Evolutionary conservation across 495 filamentous ascomycete genomes (phyloP), one percentile per base, ranked within the genome.

Genomic region (Aspergillus ellipticus): DNA sequence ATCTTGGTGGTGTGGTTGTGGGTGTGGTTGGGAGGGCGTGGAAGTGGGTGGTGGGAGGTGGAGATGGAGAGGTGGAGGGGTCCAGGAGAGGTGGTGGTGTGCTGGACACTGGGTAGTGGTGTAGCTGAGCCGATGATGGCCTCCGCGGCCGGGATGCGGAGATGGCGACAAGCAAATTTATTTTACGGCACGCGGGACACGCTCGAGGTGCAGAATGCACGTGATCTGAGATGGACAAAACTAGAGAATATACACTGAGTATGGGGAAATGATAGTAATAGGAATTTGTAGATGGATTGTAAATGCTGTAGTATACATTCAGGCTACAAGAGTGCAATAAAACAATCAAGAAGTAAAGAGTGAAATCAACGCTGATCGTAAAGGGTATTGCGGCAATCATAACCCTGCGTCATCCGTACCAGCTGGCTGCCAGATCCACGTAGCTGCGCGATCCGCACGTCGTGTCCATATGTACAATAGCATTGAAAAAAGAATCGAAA

Each of bases 321-420:
- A n/a, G n/a, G n/a, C n/a, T n/a, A n/a, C n/a, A n/a, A n/a, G n/a
- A n/a, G n/a, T 26, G n/a, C 55, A 50, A 42, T n/a, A 52, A 47
- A 35, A 15, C 35, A 37, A 37, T 13, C 28, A 46, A 19, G 37
- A 53, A 53, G 37, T 21, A 41, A 62, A 59, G 37, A 59, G 20
- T 61, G 66, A 55, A 63, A 66, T 59, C 57, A 72, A 67, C 62
- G 66, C 68, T 71, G 63, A 59, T 76, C 59, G 51, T 65, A 63
- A 64, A 59, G 60, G 49, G 62, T 59, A 61, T 61, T 58, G 49
- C 54, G 61, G 64, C 45, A 60, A 64, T 75, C 73, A 63, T 75
- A 69, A 64, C 65, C 65, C 66, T 67, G 61, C 24, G 24, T 51
- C 70, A 63, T 66, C 66, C 63, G 63, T 67, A 59, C 45, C 58